These are phyloP conservation scores for Arthrobotrys sphaeroides DNA, from an alignment of 2,329 filamentous ascomycete species.

Conservation along the genomic window DNA sequence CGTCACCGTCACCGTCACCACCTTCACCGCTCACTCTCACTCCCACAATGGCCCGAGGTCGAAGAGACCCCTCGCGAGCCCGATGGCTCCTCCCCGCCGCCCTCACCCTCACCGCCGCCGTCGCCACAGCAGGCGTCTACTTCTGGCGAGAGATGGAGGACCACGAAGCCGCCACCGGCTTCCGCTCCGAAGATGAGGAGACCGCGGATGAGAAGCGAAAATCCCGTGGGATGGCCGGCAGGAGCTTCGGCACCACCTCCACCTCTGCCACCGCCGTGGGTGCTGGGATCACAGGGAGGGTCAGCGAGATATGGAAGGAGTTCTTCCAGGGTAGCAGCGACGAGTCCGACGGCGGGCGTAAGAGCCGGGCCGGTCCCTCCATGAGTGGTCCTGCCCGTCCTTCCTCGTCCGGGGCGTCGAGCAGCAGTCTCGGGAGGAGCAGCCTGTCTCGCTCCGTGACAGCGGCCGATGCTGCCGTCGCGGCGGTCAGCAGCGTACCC, in stretches of 20 bases:
- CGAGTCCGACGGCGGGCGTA: conserved; percentile 32
- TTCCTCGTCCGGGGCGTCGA: conserved; percentile 39
- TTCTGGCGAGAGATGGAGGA: conserved; percentile 54
- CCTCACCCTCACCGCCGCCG: conserved; percentile 49
- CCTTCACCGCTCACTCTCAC: neutral
- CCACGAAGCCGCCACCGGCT: conserved; percentile 48
- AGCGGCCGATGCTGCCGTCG: neutral
- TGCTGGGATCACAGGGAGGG: conserved; percentile 24
- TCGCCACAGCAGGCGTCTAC: conserved; percentile 52
- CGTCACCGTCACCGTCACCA: neutral
- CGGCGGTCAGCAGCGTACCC: conserved; percentile 14
- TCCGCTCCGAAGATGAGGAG: conserved; percentile 53
- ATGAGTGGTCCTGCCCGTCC: conserved; percentile 41
- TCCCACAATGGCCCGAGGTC: conserved; percentile 45
- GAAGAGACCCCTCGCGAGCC: conserved; percentile 47
- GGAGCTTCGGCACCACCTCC: conserved; percentile 39
- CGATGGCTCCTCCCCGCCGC: conserved; percentile 52
- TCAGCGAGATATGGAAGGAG: conserved; percentile 52
- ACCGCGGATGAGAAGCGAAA: conserved; percentile 47
- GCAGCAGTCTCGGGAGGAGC: conserved; percentile 18
- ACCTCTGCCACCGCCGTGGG: conserved; percentile 21
- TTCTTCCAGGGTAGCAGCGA: conserved; percentile 49
- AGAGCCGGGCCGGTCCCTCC: conserved; percentile 31
- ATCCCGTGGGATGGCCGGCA: conserved; percentile 36
- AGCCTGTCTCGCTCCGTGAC: conserved; percentile 3